phyloP scores from a whole-genome alignment of 352 stramenopile genomes.

The Saprolegnia diclina region DNA sequence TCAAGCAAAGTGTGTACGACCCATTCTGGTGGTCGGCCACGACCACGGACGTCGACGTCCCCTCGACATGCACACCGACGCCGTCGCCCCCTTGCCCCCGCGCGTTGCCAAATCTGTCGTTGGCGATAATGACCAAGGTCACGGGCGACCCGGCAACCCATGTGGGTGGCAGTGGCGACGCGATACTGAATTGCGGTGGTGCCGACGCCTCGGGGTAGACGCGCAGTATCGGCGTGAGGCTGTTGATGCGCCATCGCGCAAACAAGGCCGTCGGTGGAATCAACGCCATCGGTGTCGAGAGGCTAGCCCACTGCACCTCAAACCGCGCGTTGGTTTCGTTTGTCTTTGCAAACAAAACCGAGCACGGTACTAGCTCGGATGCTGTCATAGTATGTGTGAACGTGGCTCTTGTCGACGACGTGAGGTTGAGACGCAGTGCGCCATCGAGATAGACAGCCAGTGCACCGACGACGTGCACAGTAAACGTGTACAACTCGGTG shows the following conservation, averaged over 20 bases:
- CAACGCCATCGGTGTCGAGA: constrained; percentile 40
- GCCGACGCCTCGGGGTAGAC: constrained; percentile 34
- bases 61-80: constrained; percentile 35
- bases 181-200: constrained; percentile 32
- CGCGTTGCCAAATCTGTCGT: constrained; percentile 41
- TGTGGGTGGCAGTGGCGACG: not conserved
- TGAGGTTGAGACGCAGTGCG: constrained; percentile 23
- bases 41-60: constrained; percentile 22
- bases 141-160: constrained; percentile 30
- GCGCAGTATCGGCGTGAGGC: constrained; percentile 46
- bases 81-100: constrained; percentile 35
- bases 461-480: constrained; percentile 35
- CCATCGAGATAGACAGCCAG: constrained; percentile 33
- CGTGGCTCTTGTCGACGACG: constrained; percentile 5
- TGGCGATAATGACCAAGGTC: constrained; percentile 36
- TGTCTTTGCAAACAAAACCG: constrained; percentile 53
- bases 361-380: constrained; percentile 39
- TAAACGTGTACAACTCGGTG: constrained; percentile 56
- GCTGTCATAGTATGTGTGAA: constrained; percentile 29
- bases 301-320: constrained; percentile 48
- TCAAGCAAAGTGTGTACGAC: constrained; percentile 39
- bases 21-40: constrained; percentile 39
- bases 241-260: constrained; percentile 48
- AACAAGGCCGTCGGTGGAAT: constrained; percentile 43
- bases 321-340: constrained; percentile 35